These are phyloP conservation scores for Verticillium isaacii DNA, from an alignment of 2,329 filamentous ascomycete species.

Conservation along the genomic window DNA sequence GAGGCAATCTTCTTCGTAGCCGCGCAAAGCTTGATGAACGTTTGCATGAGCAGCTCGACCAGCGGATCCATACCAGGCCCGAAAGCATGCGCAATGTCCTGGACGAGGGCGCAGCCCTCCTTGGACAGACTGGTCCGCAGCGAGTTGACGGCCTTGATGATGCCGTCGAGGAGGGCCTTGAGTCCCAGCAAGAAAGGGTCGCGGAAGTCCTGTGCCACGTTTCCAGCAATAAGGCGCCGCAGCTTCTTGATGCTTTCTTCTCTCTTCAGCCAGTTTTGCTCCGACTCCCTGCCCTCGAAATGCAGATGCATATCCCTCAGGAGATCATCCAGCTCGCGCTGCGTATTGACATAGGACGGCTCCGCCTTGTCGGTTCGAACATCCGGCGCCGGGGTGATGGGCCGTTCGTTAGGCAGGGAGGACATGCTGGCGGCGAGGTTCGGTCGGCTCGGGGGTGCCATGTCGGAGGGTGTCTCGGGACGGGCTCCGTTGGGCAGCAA, in stretches of 20 bases:
- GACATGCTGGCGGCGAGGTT: constrained; percentile 48
- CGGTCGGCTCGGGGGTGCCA: constrained; percentile 22
- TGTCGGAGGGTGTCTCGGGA: constrained; percentile 37
- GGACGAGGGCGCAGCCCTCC: constrained; percentile 76
- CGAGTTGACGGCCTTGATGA: constrained; percentile 79
- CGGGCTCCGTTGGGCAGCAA: constrained; percentile 49
- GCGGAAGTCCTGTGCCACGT: constrained; percentile 72
- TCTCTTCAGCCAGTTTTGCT: constrained; percentile 85
- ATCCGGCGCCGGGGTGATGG: constrained; percentile 59
- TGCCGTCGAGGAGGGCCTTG: constrained; percentile 75
- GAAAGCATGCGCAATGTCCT: constrained; percentile 74
- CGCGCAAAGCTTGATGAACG: constrained; percentile 82
- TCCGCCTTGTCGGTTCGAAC: constrained; percentile 66
- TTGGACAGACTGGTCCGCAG: constrained; percentile 86
- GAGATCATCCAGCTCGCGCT: constrained; percentile 82
- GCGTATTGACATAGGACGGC: constrained; percentile 77
- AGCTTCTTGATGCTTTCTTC: constrained; percentile 77
- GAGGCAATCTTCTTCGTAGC: constrained; percentile 91
- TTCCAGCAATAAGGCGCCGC: constrained; percentile 75
- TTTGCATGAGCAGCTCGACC: constrained; percentile 86
- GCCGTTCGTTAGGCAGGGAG: constrained; percentile 43
- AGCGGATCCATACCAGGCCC: constrained; percentile 79
- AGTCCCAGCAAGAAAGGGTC: constrained; percentile 66
- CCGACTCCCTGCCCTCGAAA: constrained; percentile 86
- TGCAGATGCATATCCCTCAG: constrained; percentile 74